phyloP scores from a whole-genome alignment of 768 basidiomycete genomes.

The Suillus lakei region DNA sequence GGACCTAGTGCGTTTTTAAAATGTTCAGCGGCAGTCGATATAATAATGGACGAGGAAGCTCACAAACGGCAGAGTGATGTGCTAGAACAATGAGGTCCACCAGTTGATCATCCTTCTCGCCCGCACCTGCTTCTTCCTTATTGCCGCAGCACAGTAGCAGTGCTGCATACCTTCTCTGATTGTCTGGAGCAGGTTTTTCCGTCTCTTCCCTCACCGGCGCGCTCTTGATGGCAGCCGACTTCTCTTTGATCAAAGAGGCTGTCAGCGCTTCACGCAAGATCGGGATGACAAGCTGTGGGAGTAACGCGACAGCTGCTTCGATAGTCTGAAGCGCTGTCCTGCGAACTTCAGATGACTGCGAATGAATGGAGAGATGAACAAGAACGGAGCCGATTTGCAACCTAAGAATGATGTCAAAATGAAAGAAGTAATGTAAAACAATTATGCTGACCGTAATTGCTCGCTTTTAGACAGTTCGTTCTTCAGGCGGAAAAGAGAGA shows the following conservation, averaged over 20 bases:
- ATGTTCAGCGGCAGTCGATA: background rate
- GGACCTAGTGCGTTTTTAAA: constrained; percentile 18
- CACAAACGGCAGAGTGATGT: constrained; percentile 73
- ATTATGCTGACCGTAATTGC: constrained; percentile 49
- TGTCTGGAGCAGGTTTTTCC: constrained; percentile 48
- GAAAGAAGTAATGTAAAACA: constrained; percentile 1
- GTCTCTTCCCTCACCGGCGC: constrained; percentile 37
- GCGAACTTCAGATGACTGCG: constrained; percentile 57
- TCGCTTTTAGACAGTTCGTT: constrained; percentile 57
- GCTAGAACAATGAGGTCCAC: constrained; percentile 66
- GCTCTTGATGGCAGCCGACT: constrained; percentile 28
- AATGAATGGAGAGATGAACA: constrained; percentile 69
- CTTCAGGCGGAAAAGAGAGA: constrained; percentile 50
- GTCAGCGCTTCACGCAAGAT: constrained; percentile 67
- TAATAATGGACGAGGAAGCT: constrained; percentile 28
- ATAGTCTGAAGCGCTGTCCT: constrained; percentile 50
- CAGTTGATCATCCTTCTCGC: constrained; percentile 49
- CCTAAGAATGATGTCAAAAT: constrained; percentile 38
- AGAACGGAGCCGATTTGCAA: constrained; percentile 67
- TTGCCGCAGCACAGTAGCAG: constrained; percentile 52
- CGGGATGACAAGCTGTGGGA: constrained; percentile 53
- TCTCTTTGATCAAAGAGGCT: constrained; percentile 48
- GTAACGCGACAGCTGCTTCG: constrained; percentile 37
- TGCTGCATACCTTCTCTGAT: constrained; percentile 55
- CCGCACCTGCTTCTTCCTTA: constrained; percentile 43